Evolutionary conservation across 805 yeast genomes (phyloP).

Genomic region (Ogataea saltuana): DNA sequence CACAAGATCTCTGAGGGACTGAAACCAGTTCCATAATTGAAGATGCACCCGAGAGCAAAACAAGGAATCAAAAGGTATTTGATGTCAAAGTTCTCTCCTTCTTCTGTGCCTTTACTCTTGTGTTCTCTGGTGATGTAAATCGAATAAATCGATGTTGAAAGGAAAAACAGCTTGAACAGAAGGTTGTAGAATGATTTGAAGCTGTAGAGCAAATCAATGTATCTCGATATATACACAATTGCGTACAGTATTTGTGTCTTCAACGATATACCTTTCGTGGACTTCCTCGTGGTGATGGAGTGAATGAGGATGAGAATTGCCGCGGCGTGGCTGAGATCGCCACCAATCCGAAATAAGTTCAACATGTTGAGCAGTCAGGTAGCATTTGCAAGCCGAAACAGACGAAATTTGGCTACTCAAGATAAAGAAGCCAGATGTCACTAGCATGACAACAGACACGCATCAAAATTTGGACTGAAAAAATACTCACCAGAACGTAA

Average conservation of each 20-base stretch:
- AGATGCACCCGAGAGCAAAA: slow-evolving; percentile 53
- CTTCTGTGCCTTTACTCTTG: slow-evolving; percentile 60
- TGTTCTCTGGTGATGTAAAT: slow-evolving; percentile 69
- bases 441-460: slow-evolving; percentile 3
- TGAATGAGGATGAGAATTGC: slow-evolving; percentile 75
- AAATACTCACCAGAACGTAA: not conserved
- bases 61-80: slow-evolving; percentile 70
- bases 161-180: slow-evolving; percentile 78
- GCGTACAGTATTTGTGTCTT: slow-evolving; percentile 85
- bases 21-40: slow-evolving; percentile 69
- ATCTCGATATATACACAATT: slow-evolving; percentile 71
- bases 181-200: slow-evolving; percentile 73
- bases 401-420: too few relatives aligned
- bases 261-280: slow-evolving; percentile 81
- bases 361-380: slow-evolving; percentile 25
- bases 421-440: too few relatives aligned
- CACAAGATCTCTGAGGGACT: slow-evolving; percentile 66
- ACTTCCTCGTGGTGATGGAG: slow-evolving; percentile 61
- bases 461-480: not conserved
- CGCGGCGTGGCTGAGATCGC: slow-evolving; percentile 81
- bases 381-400: too few relatives aligned
- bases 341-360: slow-evolving; percentile 45
- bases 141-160: slow-evolving; percentile 72
- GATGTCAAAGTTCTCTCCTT: slow-evolving; percentile 68
- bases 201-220: slow-evolving; percentile 59